These are phyloP conservation scores for Boehmeria nivea DNA, from an alignment of 306 rosid species.

Conservation along the genomic window DNA sequence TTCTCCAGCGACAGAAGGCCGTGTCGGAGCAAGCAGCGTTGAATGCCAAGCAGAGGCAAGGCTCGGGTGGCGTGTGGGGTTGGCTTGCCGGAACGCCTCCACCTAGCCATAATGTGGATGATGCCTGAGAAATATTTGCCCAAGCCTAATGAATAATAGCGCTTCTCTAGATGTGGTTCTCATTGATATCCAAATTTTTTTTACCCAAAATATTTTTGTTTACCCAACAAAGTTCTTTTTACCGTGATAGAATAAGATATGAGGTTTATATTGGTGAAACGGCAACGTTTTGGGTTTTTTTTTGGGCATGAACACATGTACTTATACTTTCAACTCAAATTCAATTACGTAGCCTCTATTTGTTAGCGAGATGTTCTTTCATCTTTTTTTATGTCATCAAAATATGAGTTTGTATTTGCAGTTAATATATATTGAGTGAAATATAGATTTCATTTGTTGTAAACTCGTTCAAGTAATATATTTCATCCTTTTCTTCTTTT, in stretches of 20 bases:
- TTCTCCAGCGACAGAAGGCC: conserved; percentile 83
- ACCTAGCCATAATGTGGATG: conserved; percentile 27
- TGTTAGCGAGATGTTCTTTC: conserved; percentile 22
- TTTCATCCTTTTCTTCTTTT: too few relatives aligned
- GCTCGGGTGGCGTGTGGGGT: conserved; percentile 90
- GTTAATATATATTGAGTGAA: conserved; percentile 19
- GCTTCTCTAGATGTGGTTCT: conserved; percentile 32
- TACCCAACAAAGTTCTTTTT: conserved; percentile 29
- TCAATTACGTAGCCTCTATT: conserved; percentile 32
- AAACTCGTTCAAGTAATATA: not conserved
- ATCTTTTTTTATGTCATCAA: conserved; percentile 31
- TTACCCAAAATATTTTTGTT: conserved; percentile 33
- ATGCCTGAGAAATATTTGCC: conserved; percentile 32
- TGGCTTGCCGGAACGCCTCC: conserved; percentile 87
- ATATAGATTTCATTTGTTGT: conserved; percentile 16
- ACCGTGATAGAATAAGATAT: conserved; percentile 38
- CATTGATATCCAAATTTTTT: conserved; percentile 24
- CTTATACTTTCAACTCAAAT: too few relatives aligned
- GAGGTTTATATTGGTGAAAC: conserved; percentile 36
- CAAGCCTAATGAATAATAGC: conserved; percentile 22
- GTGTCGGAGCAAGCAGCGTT: conserved; percentile 83
- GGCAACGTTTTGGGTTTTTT: conserved; percentile 25
- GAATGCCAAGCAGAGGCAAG: conserved; percentile 57
- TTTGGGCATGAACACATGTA: conserved; percentile 20
- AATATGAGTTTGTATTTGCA: conserved; percentile 34